phyloP scores from a whole-genome alignment of 2,329 filamentous ascomycete genomes.

The Aspergillus niger region DNA sequence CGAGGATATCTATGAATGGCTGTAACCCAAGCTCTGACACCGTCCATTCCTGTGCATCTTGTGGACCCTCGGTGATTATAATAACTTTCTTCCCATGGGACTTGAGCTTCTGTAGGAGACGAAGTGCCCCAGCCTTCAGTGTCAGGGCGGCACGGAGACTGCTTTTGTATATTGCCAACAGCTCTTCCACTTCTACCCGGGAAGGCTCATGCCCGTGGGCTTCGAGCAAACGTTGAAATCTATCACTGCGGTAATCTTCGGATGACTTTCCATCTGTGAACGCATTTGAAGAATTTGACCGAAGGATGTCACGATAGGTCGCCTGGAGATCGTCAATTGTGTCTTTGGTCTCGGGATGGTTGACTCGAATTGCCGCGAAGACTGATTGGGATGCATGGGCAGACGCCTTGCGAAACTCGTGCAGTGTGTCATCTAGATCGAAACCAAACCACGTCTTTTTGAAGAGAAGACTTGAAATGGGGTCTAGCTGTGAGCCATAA shows the following conservation, averaged over 20 bases:
- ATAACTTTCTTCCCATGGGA: conserved; percentile 42
- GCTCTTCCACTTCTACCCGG: conserved; percentile 12
- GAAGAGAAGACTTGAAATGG: background rate
- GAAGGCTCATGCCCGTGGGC: conserved; percentile 4
- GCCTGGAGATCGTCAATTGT: conserved; percentile 14
- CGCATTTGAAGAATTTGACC: conserved; percentile 38
- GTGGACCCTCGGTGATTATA: conserved; percentile 51
- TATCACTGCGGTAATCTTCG: conserved; percentile 45
- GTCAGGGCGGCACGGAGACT: conserved; percentile 25
- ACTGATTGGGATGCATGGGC: conserved; percentile 36
- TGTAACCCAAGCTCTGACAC: conserved; percentile 35
- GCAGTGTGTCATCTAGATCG: conserved; percentile 54
- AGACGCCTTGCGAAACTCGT: conserved; percentile 50
- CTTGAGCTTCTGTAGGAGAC: conserved; percentile 40
- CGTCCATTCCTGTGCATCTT: conserved; percentile 52
- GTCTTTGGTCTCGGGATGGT: conserved; percentile 11
- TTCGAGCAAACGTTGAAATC: conserved; percentile 40
- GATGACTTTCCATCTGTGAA: conserved; percentile 51
- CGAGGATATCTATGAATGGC: conserved; percentile 32
- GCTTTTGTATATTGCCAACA: conserved; percentile 20
- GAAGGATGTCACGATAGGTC: conserved; percentile 39
- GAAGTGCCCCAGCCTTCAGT: conserved; percentile 42
- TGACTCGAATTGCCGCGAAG: conserved; percentile 33
- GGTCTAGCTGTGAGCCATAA: background rate
- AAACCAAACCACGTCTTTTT: conserved; percentile 47